Percentiles rank a stretch among this genome's conserved stretches.
These are phyloP conservation scores for Coniochaeta ligniaria DNA, from an alignment of 2,329 filamentous ascomycete species.

Conservation along the genomic window DNA sequence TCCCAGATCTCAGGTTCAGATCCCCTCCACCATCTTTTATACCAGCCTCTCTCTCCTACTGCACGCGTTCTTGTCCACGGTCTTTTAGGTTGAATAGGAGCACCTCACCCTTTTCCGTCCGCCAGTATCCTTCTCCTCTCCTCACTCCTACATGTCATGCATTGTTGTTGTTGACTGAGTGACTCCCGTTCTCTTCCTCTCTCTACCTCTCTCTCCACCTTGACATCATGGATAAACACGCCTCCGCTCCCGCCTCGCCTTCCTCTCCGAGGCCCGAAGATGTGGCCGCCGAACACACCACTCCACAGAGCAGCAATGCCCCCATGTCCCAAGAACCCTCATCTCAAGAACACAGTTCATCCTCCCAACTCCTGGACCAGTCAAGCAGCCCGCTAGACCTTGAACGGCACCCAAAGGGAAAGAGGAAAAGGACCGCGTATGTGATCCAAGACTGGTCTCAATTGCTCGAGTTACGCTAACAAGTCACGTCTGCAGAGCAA, in stretches of 20 bases:
- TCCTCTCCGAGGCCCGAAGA: not conserved
- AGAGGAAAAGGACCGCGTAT: slow-evolving; percentile 58
- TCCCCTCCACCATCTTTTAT: not conserved
- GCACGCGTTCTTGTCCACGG: not conserved
- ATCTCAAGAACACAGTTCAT: not conserved
- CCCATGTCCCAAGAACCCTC: not conserved
- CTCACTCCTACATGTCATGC: not conserved
- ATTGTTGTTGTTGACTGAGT: not conserved
- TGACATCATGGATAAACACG: not conserved
- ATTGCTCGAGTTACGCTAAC: slow-evolving; percentile 11
- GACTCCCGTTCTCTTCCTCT: not conserved
- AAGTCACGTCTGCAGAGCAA: slow-evolving; percentile 48
- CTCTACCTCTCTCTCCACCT: not conserved
- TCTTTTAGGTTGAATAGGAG: not conserved
- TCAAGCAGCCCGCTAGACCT: slow-evolving; percentile 1
- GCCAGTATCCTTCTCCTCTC: not conserved
- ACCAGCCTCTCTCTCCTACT: not conserved
- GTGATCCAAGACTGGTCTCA: slow-evolving; percentile 18
- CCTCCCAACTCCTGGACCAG: not conserved
- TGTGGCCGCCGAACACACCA: not conserved
- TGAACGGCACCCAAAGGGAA: slow-evolving; percentile 48
- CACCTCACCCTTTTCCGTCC: not conserved
- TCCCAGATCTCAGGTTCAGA: not conserved
- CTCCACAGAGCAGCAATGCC: not conserved
- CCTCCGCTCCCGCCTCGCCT: not conserved